Evolutionary conservation across 768 basidiomycete genomes (phyloP).

Genomic region (Cyathus striatus): DNA sequence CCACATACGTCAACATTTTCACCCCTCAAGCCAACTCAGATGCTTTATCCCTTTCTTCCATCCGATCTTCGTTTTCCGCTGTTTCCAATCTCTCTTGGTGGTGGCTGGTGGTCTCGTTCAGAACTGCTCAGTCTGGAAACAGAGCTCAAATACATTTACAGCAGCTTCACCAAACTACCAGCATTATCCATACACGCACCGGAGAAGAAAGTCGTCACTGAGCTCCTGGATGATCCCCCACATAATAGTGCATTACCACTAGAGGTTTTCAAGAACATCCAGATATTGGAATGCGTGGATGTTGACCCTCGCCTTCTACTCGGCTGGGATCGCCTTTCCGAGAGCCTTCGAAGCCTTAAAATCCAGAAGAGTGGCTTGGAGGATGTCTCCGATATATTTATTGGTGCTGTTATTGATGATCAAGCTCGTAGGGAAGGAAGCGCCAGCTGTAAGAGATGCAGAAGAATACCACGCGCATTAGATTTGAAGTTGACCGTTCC

Average conservation of each 20-base stretch:
- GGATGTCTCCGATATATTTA: conserved; percentile 73
- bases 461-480: conserved; percentile 37
- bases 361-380: conserved; percentile 78
- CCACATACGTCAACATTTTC: conserved; percentile 65
- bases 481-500: too few species aligned
- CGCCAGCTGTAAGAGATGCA: conserved; percentile 37
- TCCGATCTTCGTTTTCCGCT: conserved; percentile 71
- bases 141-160: conserved; percentile 84
- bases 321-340: conserved; percentile 79
- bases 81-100: conserved; percentile 67
- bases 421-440: conserved; percentile 58
- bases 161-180: conserved; percentile 87
- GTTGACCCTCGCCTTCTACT: conserved; percentile 79
- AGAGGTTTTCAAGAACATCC: conserved; percentile 80
- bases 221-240: conserved; percentile 64
- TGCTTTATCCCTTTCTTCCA: conserved; percentile 65
- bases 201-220: conserved; percentile 58
- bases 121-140: conserved; percentile 57
- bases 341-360: conserved; percentile 67
- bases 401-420: conserved; percentile 78
- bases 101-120: conserved; percentile 65
- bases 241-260: conserved; percentile 75
- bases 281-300: conserved; percentile 68
- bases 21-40: conserved; percentile 60
- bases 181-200: conserved; percentile 67